These are phyloP conservation scores for Orbilia blumenaviensis DNA, from an alignment of 2,329 filamentous ascomycete species.

Conservation along the genomic window DNA sequence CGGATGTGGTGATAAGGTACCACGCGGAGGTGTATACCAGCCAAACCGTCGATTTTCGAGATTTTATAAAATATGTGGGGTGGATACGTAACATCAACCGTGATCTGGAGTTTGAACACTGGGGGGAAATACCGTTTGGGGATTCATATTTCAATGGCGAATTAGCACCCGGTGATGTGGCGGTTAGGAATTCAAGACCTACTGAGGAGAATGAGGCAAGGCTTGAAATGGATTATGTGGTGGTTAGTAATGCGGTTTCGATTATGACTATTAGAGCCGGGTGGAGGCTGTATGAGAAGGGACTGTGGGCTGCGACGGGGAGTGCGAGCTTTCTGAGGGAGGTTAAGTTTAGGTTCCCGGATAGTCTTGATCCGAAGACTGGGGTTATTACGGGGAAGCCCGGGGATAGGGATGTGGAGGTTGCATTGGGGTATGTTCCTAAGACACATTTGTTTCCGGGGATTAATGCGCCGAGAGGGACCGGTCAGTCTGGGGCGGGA, in stretches of 20 bases:
- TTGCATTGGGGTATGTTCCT: not conserved
- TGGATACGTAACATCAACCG: not conserved
- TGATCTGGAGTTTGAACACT: not conserved
- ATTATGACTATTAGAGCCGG: not conserved
- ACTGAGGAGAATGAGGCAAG: too few species aligned
- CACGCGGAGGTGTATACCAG: not conserved
- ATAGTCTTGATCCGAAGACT: not conserved
- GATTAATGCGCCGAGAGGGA: too few species aligned
- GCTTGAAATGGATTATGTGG: not conserved
- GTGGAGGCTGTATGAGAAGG: not conserved
- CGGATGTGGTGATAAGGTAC: not conserved
- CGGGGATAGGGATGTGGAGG: not conserved
- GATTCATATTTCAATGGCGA: not conserved
- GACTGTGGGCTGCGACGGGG: not conserved
- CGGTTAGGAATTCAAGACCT: not conserved
- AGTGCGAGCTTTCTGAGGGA: not conserved
- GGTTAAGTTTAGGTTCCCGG: not conserved
- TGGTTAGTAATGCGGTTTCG: not conserved
- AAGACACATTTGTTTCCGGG: not conserved
- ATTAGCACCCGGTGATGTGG: not conserved
- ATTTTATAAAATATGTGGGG: not conserved
- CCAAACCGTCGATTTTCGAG: not conserved
- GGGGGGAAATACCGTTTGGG: not conserved
- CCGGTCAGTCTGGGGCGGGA: too few species aligned
- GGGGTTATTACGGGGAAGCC: not conserved